These are phyloP conservation scores for Arctium minus DNA, from an alignment of 129 eudicot genomes.

Conservation along the genomic window DNA sequence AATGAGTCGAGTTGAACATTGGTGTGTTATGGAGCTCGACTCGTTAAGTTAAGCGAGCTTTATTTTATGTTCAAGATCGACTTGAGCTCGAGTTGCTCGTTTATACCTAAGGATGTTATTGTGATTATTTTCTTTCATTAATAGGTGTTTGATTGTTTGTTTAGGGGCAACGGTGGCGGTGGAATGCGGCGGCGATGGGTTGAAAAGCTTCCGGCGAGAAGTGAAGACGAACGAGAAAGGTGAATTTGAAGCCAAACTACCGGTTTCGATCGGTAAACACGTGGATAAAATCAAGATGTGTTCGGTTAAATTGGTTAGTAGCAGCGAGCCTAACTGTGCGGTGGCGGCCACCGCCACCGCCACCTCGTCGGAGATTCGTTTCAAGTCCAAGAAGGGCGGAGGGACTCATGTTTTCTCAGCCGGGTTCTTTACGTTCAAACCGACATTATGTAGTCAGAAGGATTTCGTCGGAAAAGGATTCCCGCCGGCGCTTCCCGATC, in stretches of 20 bases:
- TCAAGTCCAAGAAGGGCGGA: slow-evolving; percentile 51
- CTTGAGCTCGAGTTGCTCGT: too few species aligned
- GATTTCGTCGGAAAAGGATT: slow-evolving; percentile 34
- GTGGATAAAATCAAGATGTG: slow-evolving; percentile 51
- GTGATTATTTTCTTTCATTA: background rate
- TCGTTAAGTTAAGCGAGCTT: too few species aligned
- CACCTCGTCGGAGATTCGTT: slow-evolving; percentile 49
- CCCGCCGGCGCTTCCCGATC: slow-evolving; percentile 51
- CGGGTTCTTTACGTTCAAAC: slow-evolving; percentile 82
- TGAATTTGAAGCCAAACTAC: slow-evolving; percentile 60
- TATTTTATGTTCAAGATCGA: too few species aligned
- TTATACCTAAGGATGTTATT: too few species aligned
- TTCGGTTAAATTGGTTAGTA: slow-evolving; percentile 49
- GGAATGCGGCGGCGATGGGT: slow-evolving; percentile 38
- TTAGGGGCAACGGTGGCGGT: slow-evolving; percentile 85
- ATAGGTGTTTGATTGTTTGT: background rate
- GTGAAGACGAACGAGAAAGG: slow-evolving; percentile 70
- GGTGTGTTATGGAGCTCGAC: too few species aligned
- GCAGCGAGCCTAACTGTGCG: slow-evolving; percentile 64
- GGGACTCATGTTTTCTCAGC: slow-evolving; percentile 72
- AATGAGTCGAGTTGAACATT: too few species aligned
- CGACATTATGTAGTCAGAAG: slow-evolving; percentile 56
- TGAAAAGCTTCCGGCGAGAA: slow-evolving; percentile 37
- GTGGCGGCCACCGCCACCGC: slow-evolving; percentile 56
- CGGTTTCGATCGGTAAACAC: slow-evolving; percentile 50